phyloP scores from a whole-genome alignment of 768 basidiomycete species.

The Asterophora parasitica region DNA sequence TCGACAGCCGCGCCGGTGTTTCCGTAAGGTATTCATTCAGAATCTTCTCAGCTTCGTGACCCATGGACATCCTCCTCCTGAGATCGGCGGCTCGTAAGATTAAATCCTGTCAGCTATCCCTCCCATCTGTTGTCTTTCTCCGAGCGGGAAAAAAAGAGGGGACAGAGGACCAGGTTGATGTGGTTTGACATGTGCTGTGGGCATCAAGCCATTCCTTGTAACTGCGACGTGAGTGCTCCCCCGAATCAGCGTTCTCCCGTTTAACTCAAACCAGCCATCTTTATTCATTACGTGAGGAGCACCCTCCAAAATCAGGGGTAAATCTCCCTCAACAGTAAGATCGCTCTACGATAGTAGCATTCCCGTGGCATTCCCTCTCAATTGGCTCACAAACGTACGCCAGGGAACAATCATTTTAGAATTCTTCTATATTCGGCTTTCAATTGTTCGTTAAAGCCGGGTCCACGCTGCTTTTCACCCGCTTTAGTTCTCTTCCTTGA shows the following conservation, averaged over 20 bases:
- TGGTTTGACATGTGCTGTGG: too few species aligned
- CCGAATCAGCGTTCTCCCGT: constrained; percentile 33
- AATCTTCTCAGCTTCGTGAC: too few species aligned
- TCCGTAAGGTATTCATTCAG: too few species aligned
- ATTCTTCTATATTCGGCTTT: constrained; percentile 67
- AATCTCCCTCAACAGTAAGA: constrained; percentile 45
- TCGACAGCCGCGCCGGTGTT: too few species aligned
- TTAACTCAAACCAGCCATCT: constrained; percentile 6
- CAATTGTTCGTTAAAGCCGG: constrained; percentile 74
- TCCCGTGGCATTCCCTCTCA: constrained; percentile 53
- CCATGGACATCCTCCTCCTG: too few species aligned
- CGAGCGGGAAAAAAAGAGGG: constrained; percentile 10
- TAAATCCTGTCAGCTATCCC: constrained; percentile 5
- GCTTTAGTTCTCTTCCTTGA: constrained; percentile 44
- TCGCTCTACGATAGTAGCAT: constrained; percentile 53
- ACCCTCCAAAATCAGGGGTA: constrained; percentile 57
- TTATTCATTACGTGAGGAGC: constrained; percentile 51
- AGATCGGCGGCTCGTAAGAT: constrained; percentile 15
- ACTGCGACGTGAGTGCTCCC: constrained; percentile 25
- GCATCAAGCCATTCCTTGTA: background rate
- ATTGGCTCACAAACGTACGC: constrained; percentile 58
- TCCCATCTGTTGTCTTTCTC: background rate
- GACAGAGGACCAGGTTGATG: too few species aligned
- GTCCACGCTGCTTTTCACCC: constrained; percentile 55
- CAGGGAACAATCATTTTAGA: constrained; percentile 63